Conservation (phyloP, 2,329 filamentous ascomycete genomes). For the Zelopaecilomyces penicillatus region DNA sequence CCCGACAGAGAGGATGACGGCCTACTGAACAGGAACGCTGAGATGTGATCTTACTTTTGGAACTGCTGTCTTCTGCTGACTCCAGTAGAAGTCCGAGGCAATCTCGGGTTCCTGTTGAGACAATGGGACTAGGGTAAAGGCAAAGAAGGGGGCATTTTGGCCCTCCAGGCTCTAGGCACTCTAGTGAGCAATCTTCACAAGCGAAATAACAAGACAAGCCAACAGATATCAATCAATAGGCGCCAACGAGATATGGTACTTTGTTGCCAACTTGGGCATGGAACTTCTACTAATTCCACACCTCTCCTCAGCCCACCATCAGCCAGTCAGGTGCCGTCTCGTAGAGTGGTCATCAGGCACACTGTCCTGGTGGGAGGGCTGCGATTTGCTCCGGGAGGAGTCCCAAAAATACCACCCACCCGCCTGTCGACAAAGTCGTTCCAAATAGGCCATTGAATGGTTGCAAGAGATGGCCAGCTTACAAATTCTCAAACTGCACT, state of each 20-base stretch:
- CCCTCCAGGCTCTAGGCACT: not conserved
- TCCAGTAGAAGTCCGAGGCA: too few relatives aligned
- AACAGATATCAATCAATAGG: too few relatives aligned
- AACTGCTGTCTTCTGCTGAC: too few relatives aligned
- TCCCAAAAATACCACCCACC: constrained; percentile 2
- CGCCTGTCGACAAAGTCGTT: too few relatives aligned
- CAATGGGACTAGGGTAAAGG: too few relatives aligned
- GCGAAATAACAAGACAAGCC: too few relatives aligned
- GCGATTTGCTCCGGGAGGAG: constrained; percentile 4
- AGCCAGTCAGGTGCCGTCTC: constrained; percentile 8
- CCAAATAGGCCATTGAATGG: not conserved
- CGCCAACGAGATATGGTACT: too few relatives aligned
- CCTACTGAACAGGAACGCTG: too few relatives aligned
- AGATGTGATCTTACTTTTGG: too few relatives aligned
- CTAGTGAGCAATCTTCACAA: constrained; percentile 1
- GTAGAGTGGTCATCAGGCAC: constrained; percentile 10
- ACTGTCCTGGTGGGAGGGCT: constrained; percentile 2
- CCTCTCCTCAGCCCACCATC: not conserved
- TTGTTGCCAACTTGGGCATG: not conserved
- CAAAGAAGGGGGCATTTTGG: not conserved
- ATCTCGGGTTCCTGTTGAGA: too few relatives aligned
- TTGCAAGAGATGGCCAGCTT: not conserved
- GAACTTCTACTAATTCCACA: constrained; percentile 2
- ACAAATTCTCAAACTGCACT: not conserved
- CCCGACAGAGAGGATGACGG: too few relatives aligned